Base-by-base conservation (phyloP, 306 rosid genomes). In the Trifolium dubium region DNA sequence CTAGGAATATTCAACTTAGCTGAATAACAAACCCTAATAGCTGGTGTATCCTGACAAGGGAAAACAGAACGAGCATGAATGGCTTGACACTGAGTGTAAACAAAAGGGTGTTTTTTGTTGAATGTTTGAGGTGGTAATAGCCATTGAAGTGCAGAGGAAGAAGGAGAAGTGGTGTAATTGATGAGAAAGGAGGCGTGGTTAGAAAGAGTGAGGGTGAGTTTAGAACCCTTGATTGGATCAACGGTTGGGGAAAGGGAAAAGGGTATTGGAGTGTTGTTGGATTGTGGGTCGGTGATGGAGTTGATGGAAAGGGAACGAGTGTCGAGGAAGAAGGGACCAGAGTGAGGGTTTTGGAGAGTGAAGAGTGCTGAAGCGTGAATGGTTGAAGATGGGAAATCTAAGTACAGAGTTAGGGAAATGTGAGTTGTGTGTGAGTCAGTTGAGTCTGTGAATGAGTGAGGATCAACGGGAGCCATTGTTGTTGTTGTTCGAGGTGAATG, bases 11-110 rank as follows among this genome's bases (percentile, higher is more conserved):
- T 92, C 47, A 94, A 12, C 1, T 54, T 74, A 0, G 92, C 94
- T 0, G 88, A 76, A 81, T 85, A 89, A 62, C 86, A 47, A 0
- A 94, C 83, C 31, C 99, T 82, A 64, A 87, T 85, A 10, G 99
- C 97, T 0, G 99, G 96, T 4, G 99, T 94, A 81, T 94, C 99
- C 74, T 94, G 99, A 68, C 90, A 94, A 2, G 99, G 99, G 75
- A 94, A 88, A 18, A 94, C 85, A 0, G 97, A 51, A 32, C 99
- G 96, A 0, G 99, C 99, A 55, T 94, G 99, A 59, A 94, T 92
- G 69, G 96, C 83, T 10, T 94, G 99, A 79, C 99, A 92, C 18
- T 94, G 99, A 0, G 99, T 94, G 85, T 92, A 92, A 17, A 88
- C 99, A 13, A 89, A 90, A 0, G 99, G 97, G 1, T 69, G 69